Base-by-base conservation (phyloP, 306 rosid genomes). In the Begonia masoniana region DNA sequence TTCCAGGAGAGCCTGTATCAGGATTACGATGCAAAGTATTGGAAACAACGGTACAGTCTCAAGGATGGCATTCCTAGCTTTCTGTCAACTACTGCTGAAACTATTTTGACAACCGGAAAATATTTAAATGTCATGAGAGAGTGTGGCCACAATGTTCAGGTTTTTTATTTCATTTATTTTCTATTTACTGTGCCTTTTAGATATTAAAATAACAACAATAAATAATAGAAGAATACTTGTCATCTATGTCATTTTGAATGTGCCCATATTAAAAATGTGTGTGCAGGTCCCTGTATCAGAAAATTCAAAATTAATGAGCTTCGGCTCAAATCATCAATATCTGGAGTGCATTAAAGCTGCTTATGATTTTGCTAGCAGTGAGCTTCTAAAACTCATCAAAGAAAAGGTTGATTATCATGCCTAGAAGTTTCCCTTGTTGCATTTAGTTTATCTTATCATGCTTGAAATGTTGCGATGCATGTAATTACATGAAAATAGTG, bases 111-210 rank as follows among this genome's bases (percentile, higher is more conserved):
- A 35, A 89, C 97, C 2, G 97, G 97, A 77, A 89, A 85, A 73
- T 89, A 89, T 78, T 77, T 89, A 55, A 89, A 89, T 73, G 97
- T 89, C 75, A 78, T 85, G 97, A 82, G 97, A 78, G 95, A 89
- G 68, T 89, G 97, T 12, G 97, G 97, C 54, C 97, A 89, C 65
- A 77, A 77, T 70, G 97, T 85, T 71, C 97, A 85, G 97, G 97
- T 89, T 71, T 64, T 47, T 36, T 26, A 60, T 62, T 52, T 43
- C 13, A 53, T 36, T 24, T 17, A 7, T 52, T 60, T 52, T 43
- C 54, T 41, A 4, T 42, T 3, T 60, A 15, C 51, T 64, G 11
- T 59, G 56, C 23, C 70, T 23, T 54, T 43, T 52, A 24, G 7
- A 26, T 26, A 4, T 0, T 4, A 26, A 26, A 26, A 4, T 26